Conservation (phyloP, 768 basidiomycete species). For the Leccinellum albellum region DNA sequence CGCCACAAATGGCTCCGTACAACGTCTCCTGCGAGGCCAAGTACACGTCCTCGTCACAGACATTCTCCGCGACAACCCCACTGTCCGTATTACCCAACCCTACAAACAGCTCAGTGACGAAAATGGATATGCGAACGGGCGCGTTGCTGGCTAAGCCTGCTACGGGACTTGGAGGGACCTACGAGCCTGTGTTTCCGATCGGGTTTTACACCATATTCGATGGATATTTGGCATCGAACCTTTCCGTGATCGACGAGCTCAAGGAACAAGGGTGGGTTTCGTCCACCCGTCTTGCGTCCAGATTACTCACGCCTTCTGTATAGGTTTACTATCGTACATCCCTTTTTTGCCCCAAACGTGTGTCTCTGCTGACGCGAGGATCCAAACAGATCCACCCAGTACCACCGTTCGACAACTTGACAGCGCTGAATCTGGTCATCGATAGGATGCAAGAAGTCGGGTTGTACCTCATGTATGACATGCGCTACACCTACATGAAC, state of each 20-base stretch:
- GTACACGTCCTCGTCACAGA: conserved; percentile 36
- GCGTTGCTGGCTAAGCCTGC: conserved; percentile 50
- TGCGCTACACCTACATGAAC: conserved; percentile 72
- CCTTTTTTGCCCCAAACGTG: background rate
- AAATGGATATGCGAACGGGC: conserved; percentile 60
- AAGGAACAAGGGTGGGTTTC: conserved; percentile 29
- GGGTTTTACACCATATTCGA: conserved; percentile 45
- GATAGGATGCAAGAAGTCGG: conserved; percentile 70
- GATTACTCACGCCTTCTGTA: conserved; percentile 1
- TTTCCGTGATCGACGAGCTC: conserved; percentile 30
- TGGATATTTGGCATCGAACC: conserved; percentile 21
- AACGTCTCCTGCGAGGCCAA: conserved; percentile 27
- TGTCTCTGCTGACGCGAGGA: background rate
- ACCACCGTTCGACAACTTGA: conserved; percentile 60
- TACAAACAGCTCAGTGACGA: conserved; percentile 53
- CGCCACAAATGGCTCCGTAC: conserved; percentile 36
- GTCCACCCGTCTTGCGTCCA: background rate
- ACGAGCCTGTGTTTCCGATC: conserved; percentile 48
- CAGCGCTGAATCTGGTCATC: conserved; percentile 53
- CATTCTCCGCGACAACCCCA: conserved; percentile 41
- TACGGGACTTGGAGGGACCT: conserved; percentile 45
- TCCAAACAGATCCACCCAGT: conserved; percentile 60
- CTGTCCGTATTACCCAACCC: conserved; percentile 51
- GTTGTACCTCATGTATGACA: conserved; percentile 79
- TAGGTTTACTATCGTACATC: conserved; percentile 32